Evolutionary conservation across 805 yeast genomes (phyloP).

Genomic region (Metschnikowia vanudenii): DNA sequence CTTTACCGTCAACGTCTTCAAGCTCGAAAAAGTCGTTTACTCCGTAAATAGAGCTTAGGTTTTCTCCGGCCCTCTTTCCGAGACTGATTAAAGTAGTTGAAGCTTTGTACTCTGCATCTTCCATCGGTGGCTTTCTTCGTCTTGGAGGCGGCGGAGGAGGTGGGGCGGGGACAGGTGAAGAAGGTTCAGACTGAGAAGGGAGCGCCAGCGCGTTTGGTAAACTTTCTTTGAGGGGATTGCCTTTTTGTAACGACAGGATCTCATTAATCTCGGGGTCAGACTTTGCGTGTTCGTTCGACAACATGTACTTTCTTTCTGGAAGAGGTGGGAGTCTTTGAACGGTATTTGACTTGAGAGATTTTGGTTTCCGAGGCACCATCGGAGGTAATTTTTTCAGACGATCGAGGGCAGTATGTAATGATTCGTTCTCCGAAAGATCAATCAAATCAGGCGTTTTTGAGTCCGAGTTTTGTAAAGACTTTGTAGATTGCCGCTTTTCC

Average conservation of each 20-base stretch:
- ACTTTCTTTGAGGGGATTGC: not conserved
- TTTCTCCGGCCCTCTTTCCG: constrained; percentile 22
- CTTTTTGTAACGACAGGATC: not conserved
- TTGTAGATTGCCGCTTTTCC: constrained; percentile 12
- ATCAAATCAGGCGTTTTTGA: constrained; percentile 28
- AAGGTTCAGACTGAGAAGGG: not conserved
- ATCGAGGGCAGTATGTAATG: constrained; percentile 4
- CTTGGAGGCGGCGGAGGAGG: constrained; percentile 34
- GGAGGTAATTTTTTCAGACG: constrained; percentile 33
- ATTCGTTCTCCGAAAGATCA: constrained; percentile 36
- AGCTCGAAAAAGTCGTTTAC: constrained; percentile 30
- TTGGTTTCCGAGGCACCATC: constrained; percentile 50
- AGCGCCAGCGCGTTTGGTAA: not conserved
- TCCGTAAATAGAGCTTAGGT: constrained; percentile 25
- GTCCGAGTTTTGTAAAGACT: constrained; percentile 2
- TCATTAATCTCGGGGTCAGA: constrained; percentile 1
- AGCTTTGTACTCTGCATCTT: not conserved
- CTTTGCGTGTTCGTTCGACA: constrained; percentile 5
- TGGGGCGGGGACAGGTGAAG: constrained; percentile 5
- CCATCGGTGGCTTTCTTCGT: constrained; percentile 13
- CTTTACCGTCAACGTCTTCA: constrained; percentile 37
- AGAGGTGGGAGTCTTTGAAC: constrained; percentile 32
- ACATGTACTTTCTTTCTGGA: constrained; percentile 24
- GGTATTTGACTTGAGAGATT: constrained; percentile 33
- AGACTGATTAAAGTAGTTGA: not conserved